Base-by-base conservation (phyloP, 352 stramenopile genomes). In the Globisporangium yorkense region DNA sequence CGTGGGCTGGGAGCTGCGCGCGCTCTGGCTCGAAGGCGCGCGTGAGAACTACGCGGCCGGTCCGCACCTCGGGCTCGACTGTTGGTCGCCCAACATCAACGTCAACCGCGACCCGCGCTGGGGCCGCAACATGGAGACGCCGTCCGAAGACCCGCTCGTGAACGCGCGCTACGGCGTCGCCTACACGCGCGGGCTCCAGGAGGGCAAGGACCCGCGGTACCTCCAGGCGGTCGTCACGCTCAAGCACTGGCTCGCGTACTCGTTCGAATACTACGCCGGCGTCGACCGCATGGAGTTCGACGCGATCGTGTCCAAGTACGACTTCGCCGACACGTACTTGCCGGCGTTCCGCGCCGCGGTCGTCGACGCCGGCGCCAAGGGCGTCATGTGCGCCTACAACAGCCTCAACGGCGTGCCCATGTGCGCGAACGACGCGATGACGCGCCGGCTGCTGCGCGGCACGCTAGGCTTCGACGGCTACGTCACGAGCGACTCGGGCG, bases 361-460 rank as follows among this genome's bases (percentile, higher is more conserved):
- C 5, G 75, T 71, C 47, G 75, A 96, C 5, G 91, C 67, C 5
- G 71, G 84, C 4, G 91, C 82, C 8, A 91, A 82, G 21, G 78
- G 86, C 6, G 57, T 98, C 63, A 98, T 99, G 96, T 99, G 96
- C 73, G 95, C 84, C 45, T 99, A 99, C 80, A 98, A 99, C 63
- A 85, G 83, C 41, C 65, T 98, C 4, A 98, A 98, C 63, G 92
- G 93, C 18, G 70, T 97, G 37, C 96, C 96, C 3, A 87, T 92
- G 61, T 98, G 96, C 66, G 84, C 90, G 3, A 97, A 97, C 64
- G 54, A 77, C 12, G 67, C 76, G 24, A 72, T 98, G 16, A 84
- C 79, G 12, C 44, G 44, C 20, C 67, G 80, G 15, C 54, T 93
- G 15, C 61, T 98, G 29, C 72, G 95, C 16, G 66, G 86, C 2